Percentiles rank a stretch among this genome's conserved stretches.
Conservation (phyloP, 306 rosid species). For the Erythrophleum fordii region DNA sequence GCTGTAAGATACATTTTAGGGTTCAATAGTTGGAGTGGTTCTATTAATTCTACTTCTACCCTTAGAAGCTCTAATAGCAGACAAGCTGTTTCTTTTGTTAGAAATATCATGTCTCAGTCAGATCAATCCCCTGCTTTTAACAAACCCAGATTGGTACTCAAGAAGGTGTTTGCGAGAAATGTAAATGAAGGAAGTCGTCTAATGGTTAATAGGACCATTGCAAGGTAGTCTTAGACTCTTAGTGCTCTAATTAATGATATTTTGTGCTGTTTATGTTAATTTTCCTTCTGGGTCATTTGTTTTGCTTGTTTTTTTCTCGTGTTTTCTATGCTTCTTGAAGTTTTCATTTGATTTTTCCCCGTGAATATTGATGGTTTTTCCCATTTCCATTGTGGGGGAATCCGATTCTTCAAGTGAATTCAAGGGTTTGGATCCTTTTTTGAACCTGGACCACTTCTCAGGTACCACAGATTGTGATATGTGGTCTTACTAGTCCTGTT, state of each 20-base stretch:
- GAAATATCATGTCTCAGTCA: conserved; percentile 53
- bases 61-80: neutral
- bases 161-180: conserved; percentile 59
- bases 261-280: neutral
- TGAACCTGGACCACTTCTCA: conserved; percentile 64
- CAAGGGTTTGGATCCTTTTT: conserved; percentile 65
- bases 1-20: neutral
- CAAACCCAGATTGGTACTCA: conserved; percentile 57
- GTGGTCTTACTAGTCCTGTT: neutral
- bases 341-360: too few relatives aligned
- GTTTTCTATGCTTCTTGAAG: too few relatives aligned
- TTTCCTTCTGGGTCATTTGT: neutral
- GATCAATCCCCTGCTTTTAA: conserved; percentile 40
- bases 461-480: conserved; percentile 34
- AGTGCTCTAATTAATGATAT: neutral
- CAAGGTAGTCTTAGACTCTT: conserved; percentile 44
- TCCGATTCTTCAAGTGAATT: conserved; percentile 48
- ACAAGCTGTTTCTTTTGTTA: neutral
- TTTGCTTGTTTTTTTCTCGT: too few relatives aligned
- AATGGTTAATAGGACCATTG: conserved; percentile 64
- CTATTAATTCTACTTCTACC: neutral
- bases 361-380: neutral
- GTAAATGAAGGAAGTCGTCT: conserved; percentile 65
- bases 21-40: neutral
- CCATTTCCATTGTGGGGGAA: neutral